phyloP scores from a whole-genome alignment of 2,329 filamentous ascomycete genomes.

The Colletotrichum limetticola region DNA sequence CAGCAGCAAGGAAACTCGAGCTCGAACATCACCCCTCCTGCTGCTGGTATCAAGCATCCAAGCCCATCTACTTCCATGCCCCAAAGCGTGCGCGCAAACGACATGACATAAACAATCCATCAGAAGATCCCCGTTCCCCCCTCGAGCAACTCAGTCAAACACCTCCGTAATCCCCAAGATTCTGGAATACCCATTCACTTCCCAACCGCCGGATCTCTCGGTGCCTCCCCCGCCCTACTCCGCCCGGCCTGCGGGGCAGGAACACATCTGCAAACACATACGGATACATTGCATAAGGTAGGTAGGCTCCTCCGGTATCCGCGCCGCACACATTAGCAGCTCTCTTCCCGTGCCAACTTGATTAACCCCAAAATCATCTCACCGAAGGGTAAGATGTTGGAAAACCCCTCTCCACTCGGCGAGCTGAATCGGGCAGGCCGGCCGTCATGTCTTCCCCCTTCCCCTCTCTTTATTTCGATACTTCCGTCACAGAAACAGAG shows the following conservation, averaged over 20 bases:
- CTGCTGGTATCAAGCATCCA: neutral
- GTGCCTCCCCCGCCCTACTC: neutral
- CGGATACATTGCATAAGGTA: too few relatives aligned
- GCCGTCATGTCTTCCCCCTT: too few relatives aligned
- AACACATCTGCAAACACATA: neutral
- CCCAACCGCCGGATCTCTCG: neutral
- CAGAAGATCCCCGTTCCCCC: too few relatives aligned
- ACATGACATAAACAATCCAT: too few relatives aligned
- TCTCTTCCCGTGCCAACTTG: neutral
- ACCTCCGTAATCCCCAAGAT: neutral
- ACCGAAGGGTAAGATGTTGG: neutral
- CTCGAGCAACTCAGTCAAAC: neutral
- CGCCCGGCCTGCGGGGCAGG: too few relatives aligned
- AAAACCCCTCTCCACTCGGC: neutral
- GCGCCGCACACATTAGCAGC: neutral
- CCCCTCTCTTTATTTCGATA: neutral
- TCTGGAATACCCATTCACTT: neutral
- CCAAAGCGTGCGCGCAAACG: neutral
- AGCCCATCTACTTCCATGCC: neutral
- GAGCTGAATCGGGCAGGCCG: neutral
- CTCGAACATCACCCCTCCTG: neutral
- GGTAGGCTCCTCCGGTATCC: too few relatives aligned
- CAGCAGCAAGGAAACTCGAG: too few relatives aligned
- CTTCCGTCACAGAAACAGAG: neutral
- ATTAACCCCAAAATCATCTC: neutral